Conservation (phyloP, 2,329 filamentous ascomycete genomes). For the Aspergillus melleus region DNA sequence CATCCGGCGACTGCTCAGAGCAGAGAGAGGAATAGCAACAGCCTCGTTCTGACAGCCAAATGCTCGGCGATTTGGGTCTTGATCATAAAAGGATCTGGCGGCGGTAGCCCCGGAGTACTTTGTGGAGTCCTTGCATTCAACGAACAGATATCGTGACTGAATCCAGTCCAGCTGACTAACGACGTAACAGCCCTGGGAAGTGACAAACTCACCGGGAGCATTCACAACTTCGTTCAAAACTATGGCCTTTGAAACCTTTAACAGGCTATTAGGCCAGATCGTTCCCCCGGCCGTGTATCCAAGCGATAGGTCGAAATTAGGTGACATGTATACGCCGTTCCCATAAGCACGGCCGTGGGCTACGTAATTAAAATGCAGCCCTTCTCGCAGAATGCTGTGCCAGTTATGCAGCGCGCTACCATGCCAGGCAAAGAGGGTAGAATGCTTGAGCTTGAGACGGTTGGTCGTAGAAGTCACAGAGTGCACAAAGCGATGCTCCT, state of each 20-base stretch:
- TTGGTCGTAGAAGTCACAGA: slow-evolving; percentile 52
- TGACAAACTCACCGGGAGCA: slow-evolving; percentile 60
- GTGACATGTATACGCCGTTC: slow-evolving; percentile 79
- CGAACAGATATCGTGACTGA: slow-evolving; percentile 82
- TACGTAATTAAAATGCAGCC: slow-evolving; percentile 68
- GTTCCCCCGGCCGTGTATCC: slow-evolving; percentile 44
- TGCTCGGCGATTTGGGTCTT: slow-evolving; percentile 41
- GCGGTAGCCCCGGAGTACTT: background rate
- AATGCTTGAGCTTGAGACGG: slow-evolving; percentile 49
- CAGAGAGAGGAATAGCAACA: slow-evolving; percentile 55
- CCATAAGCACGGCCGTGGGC: slow-evolving; percentile 70
- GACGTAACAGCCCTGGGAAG: slow-evolving; percentile 60
- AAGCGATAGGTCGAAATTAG: slow-evolving; percentile 56
- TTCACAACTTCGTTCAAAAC: slow-evolving; percentile 88
- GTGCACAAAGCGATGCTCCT: slow-evolving; percentile 71
- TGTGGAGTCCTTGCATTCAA: slow-evolving; percentile 38
- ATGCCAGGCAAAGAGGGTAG: slow-evolving; percentile 84
- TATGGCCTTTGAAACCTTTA: slow-evolving; percentile 62
- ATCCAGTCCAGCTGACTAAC: slow-evolving; percentile 80
- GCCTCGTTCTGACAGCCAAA: slow-evolving; percentile 36
- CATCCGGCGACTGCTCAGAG: slow-evolving; percentile 46
- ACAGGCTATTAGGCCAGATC: slow-evolving; percentile 65
- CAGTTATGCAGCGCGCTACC: slow-evolving; percentile 76
- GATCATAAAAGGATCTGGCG: slow-evolving; percentile 29
- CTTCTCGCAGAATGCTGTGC: slow-evolving; percentile 85